Percentiles rank a stretch among this genome's conserved stretches.
Conservation (phyloP, 306 rosid species). For the Coriaria nepalensis region DNA sequence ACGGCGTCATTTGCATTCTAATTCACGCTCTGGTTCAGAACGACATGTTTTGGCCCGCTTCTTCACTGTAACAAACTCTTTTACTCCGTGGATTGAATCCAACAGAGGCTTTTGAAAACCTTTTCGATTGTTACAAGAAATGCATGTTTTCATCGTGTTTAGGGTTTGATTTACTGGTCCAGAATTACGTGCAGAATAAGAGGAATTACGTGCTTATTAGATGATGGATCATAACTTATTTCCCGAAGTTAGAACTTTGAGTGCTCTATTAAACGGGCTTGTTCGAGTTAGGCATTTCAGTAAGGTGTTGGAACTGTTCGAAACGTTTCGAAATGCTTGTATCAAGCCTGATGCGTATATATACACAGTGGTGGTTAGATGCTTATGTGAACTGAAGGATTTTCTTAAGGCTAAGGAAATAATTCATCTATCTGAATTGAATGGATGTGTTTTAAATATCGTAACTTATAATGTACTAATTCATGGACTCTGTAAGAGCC, state of each 20-base stretch:
- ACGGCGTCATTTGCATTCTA: slow-evolving; percentile 56
- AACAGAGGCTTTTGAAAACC: slow-evolving; percentile 26
- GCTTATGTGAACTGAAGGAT: slow-evolving; percentile 65
- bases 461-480: slow-evolving; percentile 64
- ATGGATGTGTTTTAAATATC: slow-evolving; percentile 31
- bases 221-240: slow-evolving; percentile 37
- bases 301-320: slow-evolving; percentile 45
- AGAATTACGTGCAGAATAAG: slow-evolving; percentile 38
- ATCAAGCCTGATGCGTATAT: slow-evolving; percentile 47
- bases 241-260: slow-evolving; percentile 75
- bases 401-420: slow-evolving; percentile 50
- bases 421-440: slow-evolving; percentile 40
- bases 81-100: slow-evolving; percentile 51
- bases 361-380: slow-evolving; percentile 47
- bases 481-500: slow-evolving; percentile 70
- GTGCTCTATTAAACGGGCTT: slow-evolving; percentile 59
- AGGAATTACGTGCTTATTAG: no score
- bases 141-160: slow-evolving; percentile 31
- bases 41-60: slow-evolving; percentile 61
- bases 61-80: slow-evolving; percentile 68
- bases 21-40: slow-evolving; percentile 51
- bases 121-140: slow-evolving; percentile 26
- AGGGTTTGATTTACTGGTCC: slow-evolving; percentile 79
- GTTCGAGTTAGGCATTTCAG: slow-evolving; percentile 51
- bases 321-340: slow-evolving; percentile 48